Conservation (phyloP, 176 grass and related monocot species). For the Cymbopogon citratus region DNA sequence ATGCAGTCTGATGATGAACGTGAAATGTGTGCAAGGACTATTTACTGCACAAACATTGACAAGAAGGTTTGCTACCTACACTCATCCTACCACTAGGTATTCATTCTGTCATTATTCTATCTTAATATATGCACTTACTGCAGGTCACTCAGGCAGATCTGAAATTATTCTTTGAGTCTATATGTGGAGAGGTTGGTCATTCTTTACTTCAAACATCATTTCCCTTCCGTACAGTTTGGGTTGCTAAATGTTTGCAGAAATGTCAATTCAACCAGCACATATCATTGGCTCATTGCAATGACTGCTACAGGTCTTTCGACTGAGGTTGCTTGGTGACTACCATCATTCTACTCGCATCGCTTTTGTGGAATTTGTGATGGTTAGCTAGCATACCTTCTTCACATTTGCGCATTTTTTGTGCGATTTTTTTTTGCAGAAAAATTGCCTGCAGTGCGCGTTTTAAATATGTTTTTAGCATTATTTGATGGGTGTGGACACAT, state of each 20-base stretch:
- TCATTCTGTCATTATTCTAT: slow-evolving; percentile 5
- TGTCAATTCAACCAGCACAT: slow-evolving; percentile 8
- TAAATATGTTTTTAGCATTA: too few species aligned
- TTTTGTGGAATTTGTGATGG: slow-evolving; percentile 99
- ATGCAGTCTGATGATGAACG: slow-evolving; percentile 95
- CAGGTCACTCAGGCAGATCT: slow-evolving; percentile 94
- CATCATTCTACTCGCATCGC: slow-evolving; percentile 93
- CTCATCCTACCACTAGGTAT: background rate
- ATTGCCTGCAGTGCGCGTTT: background rate
- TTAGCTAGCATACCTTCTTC: slow-evolving; percentile 41
- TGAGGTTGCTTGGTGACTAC: slow-evolving; percentile 95
- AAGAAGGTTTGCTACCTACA: slow-evolving; percentile 61
- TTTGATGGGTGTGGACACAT: too few species aligned
- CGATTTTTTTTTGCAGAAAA: background rate
- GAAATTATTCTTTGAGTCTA: slow-evolving; percentile 90
- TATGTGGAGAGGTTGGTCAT: slow-evolving; percentile 83
- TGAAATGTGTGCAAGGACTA: slow-evolving; percentile 95
- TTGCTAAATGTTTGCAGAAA: background rate
- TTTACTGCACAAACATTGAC: slow-evolving; percentile 98
- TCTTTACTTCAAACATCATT: slow-evolving; percentile 20
- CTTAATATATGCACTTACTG: slow-evolving; percentile 30
- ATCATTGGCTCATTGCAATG: background rate
- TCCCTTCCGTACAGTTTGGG: background rate
- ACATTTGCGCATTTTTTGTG: too few species aligned
- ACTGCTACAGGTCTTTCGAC: slow-evolving; percentile 65